phyloP scores from a whole-genome alignment of 257 asterid species.

The Penstemon eatonii region DNA sequence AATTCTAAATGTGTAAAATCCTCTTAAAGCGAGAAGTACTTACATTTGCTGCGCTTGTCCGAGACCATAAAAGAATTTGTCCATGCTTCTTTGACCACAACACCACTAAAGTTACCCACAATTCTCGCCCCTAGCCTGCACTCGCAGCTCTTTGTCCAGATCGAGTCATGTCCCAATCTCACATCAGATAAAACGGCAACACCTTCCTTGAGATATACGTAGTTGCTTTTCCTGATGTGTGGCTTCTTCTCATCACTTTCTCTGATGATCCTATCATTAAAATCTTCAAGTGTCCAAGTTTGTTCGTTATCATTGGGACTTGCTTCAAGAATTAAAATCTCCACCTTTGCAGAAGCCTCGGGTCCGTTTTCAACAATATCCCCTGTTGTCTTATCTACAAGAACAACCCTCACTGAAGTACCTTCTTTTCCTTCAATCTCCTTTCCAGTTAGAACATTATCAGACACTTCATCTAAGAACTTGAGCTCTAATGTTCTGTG shows the following conservation, averaged over 20 bases:
- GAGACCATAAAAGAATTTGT: constrained; percentile 42
- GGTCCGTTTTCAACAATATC: constrained; percentile 32
- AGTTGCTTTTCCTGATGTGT: constrained; percentile 36
- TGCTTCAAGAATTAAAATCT: constrained; percentile 41
- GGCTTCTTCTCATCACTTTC: constrained; percentile 37
- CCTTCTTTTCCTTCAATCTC: constrained; percentile 37
- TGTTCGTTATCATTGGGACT: constrained; percentile 15
- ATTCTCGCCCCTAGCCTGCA: constrained; percentile 54
- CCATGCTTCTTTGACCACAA: constrained; percentile 39
- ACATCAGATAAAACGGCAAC: constrained; percentile 28
- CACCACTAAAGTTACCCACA: constrained; percentile 27
- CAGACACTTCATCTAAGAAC: constrained; percentile 40
- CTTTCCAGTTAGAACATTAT: constrained; percentile 40
- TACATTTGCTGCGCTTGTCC: constrained; percentile 46
- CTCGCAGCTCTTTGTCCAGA: constrained; percentile 37
- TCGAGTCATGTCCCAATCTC: constrained; percentile 38
- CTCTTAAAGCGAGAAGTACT: constrained; percentile 13
- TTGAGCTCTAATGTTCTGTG: constrained; percentile 41
- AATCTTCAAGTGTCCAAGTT: constrained; percentile 32
- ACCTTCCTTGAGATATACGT: constrained; percentile 38
- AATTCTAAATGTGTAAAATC: too few species aligned
- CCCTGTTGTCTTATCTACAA: constrained; percentile 35
- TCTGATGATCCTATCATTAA: constrained; percentile 32
- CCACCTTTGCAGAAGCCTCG: constrained; percentile 45
- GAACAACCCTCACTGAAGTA: constrained; percentile 33